A percentile compares a stretch with the other conserved stretches of the same genome.
Conservation (phyloP, 805 yeast species). For the Nakazawaea peltata region DNA sequence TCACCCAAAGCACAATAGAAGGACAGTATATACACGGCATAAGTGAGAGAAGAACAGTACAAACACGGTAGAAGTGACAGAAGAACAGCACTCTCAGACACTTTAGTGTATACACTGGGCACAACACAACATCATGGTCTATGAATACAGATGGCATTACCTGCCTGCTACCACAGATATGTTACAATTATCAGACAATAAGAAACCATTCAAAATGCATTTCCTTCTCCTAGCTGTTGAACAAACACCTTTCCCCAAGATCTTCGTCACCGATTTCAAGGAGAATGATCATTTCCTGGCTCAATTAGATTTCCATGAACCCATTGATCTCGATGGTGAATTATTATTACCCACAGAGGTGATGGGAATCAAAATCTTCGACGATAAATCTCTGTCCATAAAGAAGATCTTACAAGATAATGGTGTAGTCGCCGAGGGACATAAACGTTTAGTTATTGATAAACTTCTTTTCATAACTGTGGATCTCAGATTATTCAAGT, state of each 20-base stretch:
- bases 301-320: conserved; percentile 1
- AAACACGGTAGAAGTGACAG: too few species aligned
- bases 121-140: too few species aligned
- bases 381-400: neutral
- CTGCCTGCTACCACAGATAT: too few species aligned
- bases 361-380: conserved; percentile 6
- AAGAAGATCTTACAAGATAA: neutral
- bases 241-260: conserved; percentile 3
- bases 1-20: too few species aligned
- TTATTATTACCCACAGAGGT: conserved; percentile 1
- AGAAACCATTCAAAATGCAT: neutral
- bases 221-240: conserved; percentile 4
- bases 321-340: conserved; percentile 1
- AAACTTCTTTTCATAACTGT: conserved; percentile 4
- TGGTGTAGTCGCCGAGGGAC: conserved; percentile 1
- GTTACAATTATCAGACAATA: neutral
- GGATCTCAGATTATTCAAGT: neutral
- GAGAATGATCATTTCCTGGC: conserved; percentile 6
- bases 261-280: conserved; percentile 5
- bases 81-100: too few species aligned
- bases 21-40: too few species aligned
- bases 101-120: too few species aligned
- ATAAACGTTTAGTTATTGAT: conserved; percentile 1
- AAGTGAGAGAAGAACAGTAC: too few species aligned
- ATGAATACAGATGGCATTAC: too few species aligned